phyloP scores from a whole-genome alignment of 768 basidiomycete species.

The Lactarius quietus region DNA sequence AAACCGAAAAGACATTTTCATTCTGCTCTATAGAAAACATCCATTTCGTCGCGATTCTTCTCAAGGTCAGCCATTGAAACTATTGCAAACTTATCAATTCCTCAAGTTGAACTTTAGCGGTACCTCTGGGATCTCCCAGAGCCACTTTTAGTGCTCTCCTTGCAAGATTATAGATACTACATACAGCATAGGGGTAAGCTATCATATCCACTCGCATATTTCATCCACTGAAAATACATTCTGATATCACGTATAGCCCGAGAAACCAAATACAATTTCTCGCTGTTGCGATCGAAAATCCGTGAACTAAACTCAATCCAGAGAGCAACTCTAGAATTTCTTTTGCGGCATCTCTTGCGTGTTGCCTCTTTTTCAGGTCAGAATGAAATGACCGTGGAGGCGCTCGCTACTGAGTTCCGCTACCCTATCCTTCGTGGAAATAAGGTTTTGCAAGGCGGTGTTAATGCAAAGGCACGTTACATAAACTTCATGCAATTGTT shows the following conservation, averaged over 20 bases:
- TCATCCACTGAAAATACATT: background rate
- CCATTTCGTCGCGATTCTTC: slow-evolving; percentile 76
- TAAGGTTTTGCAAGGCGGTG: background rate
- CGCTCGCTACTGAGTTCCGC: background rate
- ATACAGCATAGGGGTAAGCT: slow-evolving; percentile 48
- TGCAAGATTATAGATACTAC: slow-evolving; percentile 78
- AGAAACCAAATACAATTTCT: slow-evolving; percentile 66
- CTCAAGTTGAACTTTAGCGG: slow-evolving; percentile 42
- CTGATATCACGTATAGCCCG: slow-evolving; percentile 46
- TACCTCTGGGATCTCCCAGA: slow-evolving; percentile 88
- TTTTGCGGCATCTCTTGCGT: slow-evolving; percentile 81
- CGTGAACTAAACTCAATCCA: slow-evolving; percentile 78
- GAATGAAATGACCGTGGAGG: slow-evolving; percentile 68
- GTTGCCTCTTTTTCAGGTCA: slow-evolving; percentile 63
- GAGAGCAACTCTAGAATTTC: slow-evolving; percentile 72
- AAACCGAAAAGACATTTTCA: slow-evolving; percentile 69
- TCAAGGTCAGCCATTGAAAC: slow-evolving; percentile 56
- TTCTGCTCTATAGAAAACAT: slow-evolving; percentile 78
- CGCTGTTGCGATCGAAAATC: slow-evolving; percentile 75
- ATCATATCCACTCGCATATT: background rate
- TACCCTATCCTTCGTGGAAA: background rate
- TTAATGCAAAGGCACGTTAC: background rate
- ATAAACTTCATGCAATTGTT: background rate
- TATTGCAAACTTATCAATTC: background rate
- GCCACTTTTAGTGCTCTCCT: slow-evolving; percentile 79